Base-by-base conservation (phyloP, 2,329 filamentous ascomycete species). In the Xylaria multiplex region DNA sequence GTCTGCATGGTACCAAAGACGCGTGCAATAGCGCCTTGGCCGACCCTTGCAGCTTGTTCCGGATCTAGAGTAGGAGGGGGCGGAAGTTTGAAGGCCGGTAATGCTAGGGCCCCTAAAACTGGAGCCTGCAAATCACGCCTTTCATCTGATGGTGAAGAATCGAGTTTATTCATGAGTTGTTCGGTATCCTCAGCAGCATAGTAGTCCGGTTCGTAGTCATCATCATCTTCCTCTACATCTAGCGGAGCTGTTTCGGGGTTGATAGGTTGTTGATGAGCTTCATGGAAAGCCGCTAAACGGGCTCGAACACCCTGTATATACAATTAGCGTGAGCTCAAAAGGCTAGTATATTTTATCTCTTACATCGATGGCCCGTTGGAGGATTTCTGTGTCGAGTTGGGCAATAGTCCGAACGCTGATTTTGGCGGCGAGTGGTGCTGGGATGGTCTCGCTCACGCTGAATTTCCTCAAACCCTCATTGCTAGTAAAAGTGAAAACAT, bases 161-260 rank as follows among this genome's bases (percentile, higher is more conserved):
- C 92, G 14, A 93, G 83, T 75, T 92, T 92, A 78, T 95, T 92
- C 55, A 91, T 80, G 37, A 93, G 89, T 74, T 95, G 91, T 73
- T 93, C 91, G 0, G 88, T 88, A 70, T 93, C 89, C 77, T 96
- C 93, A 42, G 89, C 88, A 8, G 91, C 86, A 65, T 90, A 88
- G 71, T 93, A 93, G 74, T 96, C 92, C 0, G 95, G 94, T 74
- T 97, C 95, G 75, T 97, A 97, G 72, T 97, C 93, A 70, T 97
- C 93, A 22, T 97, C 94, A 48, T 97, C 93, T 8, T 91, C 89
- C 6, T 91, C 89, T 3, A 92, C 89, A 30, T 86, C 88, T 2
- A 90, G 77, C 1, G 86, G 86, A 14, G 86, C 83, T 2, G 87
- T 90, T 60, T 88, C 85, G 7, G 87, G 82, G 67, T 88, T 87